phyloP scores from a whole-genome alignment of 768 basidiomycete species.

The Candolleomyces eurysporus region DNA sequence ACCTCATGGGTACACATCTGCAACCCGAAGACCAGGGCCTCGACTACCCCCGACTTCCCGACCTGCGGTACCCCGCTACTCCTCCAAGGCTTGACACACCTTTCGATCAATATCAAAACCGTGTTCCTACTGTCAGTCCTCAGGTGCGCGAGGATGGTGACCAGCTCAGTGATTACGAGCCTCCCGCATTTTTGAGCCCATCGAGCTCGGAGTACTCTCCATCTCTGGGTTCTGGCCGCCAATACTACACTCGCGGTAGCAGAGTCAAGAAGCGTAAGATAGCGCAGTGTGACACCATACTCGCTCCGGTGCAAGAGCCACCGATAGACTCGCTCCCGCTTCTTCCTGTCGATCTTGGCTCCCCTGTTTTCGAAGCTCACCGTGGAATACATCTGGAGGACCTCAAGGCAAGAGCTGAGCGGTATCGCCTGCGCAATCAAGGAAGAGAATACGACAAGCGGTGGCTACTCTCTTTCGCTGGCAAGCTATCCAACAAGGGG shows the following conservation, averaged over 20 bases:
- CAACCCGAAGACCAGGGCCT: background rate
- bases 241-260: constrained; percentile 16
- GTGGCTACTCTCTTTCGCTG: constrained; percentile 69
- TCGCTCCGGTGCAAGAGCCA: constrained; percentile 12
- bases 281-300: constrained; percentile 10
- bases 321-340: constrained; percentile 10
- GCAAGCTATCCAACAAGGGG: constrained; percentile 58
- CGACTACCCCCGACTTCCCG: background rate
- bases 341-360: constrained; percentile 34
- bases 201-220: constrained; percentile 31
- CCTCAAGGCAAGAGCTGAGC: constrained; percentile 52
- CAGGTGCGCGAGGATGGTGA: constrained; percentile 1
- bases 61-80: background rate
- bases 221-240: constrained; percentile 11
- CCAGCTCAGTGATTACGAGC: constrained; percentile 27
- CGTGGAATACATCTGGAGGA: constrained; percentile 54
- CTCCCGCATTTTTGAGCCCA: constrained; percentile 22
- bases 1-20: background rate
- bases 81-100: background rate
- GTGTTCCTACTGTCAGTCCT: background rate
- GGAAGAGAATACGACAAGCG: constrained; percentile 58
- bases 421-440: constrained; percentile 52
- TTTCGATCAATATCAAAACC: too few relatives aligned
- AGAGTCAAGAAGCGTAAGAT: constrained; percentile 21
- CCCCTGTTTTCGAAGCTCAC: constrained; percentile 65